Base-by-base conservation (phyloP, 2,329 filamentous ascomycete genomes). In the Xylariaceae sp. region DNA sequence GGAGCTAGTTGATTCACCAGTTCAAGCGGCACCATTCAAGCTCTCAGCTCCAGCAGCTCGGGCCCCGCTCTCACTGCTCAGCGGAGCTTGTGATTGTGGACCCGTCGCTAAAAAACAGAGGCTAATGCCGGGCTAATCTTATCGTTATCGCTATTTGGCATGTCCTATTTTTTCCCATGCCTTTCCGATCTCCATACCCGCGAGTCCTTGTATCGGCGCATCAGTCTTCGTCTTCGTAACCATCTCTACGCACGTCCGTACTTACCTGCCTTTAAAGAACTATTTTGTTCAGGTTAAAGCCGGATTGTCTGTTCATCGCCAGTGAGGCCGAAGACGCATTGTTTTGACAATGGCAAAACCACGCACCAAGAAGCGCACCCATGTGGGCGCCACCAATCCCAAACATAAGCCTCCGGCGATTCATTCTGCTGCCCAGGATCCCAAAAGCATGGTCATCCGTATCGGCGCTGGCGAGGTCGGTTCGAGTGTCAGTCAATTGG, bases 361-460 rank as follows among this genome's bases (percentile, higher is more conserved):
- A 74, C 80, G 90, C 67, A 85, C 84, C 48, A 96, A 96, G 78
- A 95, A 92, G 81, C 85, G 89, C 70, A 96, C 92, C 56, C 91
- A 96, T 72, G 72, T 86, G 51, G 84, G 86, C 56, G 82, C 86
- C 47, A 80, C 77, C 57, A 82, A 82, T 63, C 80, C 81, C 49
- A 81, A 81, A 64, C 71, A 76, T 58, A 74, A 79, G 64, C 65
- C 76, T 65, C 60, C 77, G 65, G 75, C 78, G 41, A 79, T 82
- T 53, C 83, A 85, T 71, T 80, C 83, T 54, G 80, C 84, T 21
- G 78, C 80, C 49, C 83, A 85, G 60, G 80, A 85, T 48, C 94
- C 94, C 32, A 96, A 96, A 79, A 95, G 88, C 70, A 96, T 99
- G 92, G 92, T 99, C 54, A 96, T 99, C 72, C 89, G 94, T 63